A percentile compares a stretch with the other conserved stretches of the same genome.
These are phyloP conservation scores for Ceriops zippeliana DNA, from an alignment of 345 rosid genomes.

Conservation along the genomic window DNA sequence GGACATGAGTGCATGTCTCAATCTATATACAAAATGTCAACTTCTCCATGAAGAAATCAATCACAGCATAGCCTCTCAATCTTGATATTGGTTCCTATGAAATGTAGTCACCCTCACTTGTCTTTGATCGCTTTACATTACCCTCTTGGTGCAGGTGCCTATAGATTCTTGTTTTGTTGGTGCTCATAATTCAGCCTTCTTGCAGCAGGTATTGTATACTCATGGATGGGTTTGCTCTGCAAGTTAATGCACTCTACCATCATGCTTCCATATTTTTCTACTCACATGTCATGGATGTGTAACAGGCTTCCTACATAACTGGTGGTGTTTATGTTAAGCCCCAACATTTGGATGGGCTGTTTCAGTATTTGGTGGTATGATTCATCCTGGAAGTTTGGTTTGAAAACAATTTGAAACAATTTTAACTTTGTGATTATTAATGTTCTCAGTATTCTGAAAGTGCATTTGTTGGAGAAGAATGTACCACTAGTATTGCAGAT, in stretches of 20 bases:
- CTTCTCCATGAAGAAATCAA: too few relatives aligned
- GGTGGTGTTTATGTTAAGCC: constrained; percentile 90
- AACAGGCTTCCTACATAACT: constrained; percentile 87
- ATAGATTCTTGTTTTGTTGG: constrained; percentile 90
- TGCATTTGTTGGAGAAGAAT: background rate
- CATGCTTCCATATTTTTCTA: constrained; percentile 13
- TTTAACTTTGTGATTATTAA: background rate
- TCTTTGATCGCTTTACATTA: constrained; percentile 3
- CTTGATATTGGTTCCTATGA: background rate
- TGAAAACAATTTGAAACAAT: background rate
- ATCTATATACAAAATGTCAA: too few relatives aligned
- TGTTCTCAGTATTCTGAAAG: background rate
- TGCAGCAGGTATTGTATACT: constrained; percentile 68
- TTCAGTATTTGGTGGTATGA: constrained; percentile 75
- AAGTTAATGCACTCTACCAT: background rate
- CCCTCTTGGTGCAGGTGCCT: constrained; percentile 59
- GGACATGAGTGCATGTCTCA: too few relatives aligned
- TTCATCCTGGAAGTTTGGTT: background rate
- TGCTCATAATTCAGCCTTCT: constrained; percentile 76
- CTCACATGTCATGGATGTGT: constrained; percentile 18
- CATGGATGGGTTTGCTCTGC: constrained; percentile 4
- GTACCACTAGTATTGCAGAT: background rate
- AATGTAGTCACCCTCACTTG: background rate
- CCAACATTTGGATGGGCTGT: constrained; percentile 81
- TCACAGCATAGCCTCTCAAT: background rate